Base-by-base conservation (phyloP, 129 eudicot genomes). In the Pulicaria dysenterica region DNA sequence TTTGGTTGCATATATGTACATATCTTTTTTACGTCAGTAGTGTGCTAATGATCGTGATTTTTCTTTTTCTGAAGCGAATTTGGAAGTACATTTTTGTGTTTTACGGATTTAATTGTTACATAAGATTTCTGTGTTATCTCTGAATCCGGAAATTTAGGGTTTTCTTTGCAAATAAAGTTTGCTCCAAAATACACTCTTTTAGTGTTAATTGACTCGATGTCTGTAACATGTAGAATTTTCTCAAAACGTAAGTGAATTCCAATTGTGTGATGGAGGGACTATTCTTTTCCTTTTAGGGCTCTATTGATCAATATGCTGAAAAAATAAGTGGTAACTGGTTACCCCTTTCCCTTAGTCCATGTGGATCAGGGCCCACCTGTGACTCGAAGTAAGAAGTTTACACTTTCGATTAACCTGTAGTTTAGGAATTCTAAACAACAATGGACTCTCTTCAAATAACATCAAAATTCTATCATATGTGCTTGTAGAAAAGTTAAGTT, bases 41-140 rank as follows among this genome's bases (percentile, higher is more conserved):
- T 5, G 24, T 40, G 69, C 34, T 73, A 53, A 42, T 83, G 57
- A 48, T 31, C n/a, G 72, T 72, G n/a, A n/a, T 69, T 70, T n/a
- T 73, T 13, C 43, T 4, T 45, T 45, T 37, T 67, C 31, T 15
- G n/a, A 9, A 47, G 46, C 47, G 69, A 64, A 41, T 70, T 77
- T 60, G 17, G 62, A 75, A 34, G 58, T 11, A 42, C 69, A 54
- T 40, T 46, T 24, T 19, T 67, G 42, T 77, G 65, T 36, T 78
- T 77, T 42, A 9, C 9, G 56, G 53, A 48, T 82, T 31, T 58
- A 16, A 39, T 70, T 46, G 51, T 15, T 59, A n/a, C 16, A 17
- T 15, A 7, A 4, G 49, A 9, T 16, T 17, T 7, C 24, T 37
- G 37, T 56, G 46, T 36, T 73, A 8, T 8, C 0, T 6, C 40